Evolutionary conservation across 768 basidiomycete genomes (phyloP).

Genomic region (Phaffia australis): DNA sequence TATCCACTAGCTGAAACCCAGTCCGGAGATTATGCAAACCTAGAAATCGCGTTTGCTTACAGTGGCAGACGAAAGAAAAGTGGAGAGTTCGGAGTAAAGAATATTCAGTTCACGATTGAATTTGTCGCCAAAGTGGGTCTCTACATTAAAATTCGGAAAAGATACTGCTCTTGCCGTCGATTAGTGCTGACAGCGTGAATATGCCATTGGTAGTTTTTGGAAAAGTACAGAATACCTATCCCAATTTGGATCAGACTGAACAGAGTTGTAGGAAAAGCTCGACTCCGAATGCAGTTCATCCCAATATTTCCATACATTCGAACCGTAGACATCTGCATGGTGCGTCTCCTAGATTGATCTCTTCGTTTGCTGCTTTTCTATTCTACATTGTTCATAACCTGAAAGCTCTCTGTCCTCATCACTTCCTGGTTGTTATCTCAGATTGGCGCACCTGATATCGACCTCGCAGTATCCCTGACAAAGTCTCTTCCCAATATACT

Average conservation of each 20-base stretch:
- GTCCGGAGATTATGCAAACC: constrained; percentile 46
- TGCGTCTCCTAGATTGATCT: not conserved
- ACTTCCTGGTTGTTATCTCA: not conserved
- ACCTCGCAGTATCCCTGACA: constrained; percentile 56
- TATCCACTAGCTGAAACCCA: constrained; percentile 35
- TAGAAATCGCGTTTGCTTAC: constrained; percentile 63
- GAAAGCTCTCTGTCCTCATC: not conserved
- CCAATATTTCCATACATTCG: constrained; percentile 55
- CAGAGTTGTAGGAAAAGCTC: constrained; percentile 51
- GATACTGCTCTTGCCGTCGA: not conserved
- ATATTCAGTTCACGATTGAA: constrained; percentile 57
- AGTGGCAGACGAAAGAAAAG: constrained; percentile 48
- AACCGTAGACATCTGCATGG: constrained; percentile 50
- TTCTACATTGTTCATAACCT: not conserved
- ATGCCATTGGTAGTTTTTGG: constrained; percentile 29
- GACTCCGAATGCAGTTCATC: constrained; percentile 62
- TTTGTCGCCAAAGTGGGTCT: constrained; percentile 50
- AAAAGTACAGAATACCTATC: constrained; percentile 45
- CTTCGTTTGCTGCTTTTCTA: not conserved
- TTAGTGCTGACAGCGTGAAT: no score
- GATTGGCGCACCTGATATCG: constrained; percentile 60
- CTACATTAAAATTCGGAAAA: not conserved
- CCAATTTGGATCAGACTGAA: constrained; percentile 62
- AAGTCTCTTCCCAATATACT: constrained; percentile 54
- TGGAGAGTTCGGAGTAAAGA: constrained; percentile 44